Conservation (phyloP, 331 rosid genomes). For the Stylosanthes scabra region DNA sequence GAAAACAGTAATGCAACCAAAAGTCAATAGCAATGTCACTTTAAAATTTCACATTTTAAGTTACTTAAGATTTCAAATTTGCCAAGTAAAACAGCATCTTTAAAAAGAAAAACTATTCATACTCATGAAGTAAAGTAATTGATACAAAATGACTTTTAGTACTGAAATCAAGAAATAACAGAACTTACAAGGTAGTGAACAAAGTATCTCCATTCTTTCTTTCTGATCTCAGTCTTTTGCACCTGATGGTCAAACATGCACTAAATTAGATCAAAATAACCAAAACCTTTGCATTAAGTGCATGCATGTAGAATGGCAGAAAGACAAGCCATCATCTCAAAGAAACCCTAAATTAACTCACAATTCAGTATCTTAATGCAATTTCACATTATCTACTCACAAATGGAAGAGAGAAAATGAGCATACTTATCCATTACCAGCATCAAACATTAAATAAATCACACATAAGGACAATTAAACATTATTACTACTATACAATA, state of each 20-base stretch:
- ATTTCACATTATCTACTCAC: neutral
- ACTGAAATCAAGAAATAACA: slow-evolving; percentile 13
- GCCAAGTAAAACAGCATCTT: slow-evolving; percentile 12
- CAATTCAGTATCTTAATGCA: slow-evolving; percentile 11
- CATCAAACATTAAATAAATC: slow-evolving; percentile 26
- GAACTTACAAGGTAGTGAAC: slow-evolving; percentile 96
- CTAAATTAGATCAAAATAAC: slow-evolving; percentile 10
- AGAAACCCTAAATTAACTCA: slow-evolving; percentile 31
- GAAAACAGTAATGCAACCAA: slow-evolving; percentile 29
- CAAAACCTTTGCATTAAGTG: slow-evolving; percentile 1
- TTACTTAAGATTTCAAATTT: slow-evolving; percentile 19
- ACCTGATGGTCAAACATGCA: slow-evolving; percentile 58
- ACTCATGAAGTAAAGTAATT: neutral
- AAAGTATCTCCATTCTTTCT: slow-evolving; percentile 91
- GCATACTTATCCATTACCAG: neutral
- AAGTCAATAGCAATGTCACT: slow-evolving; percentile 46
- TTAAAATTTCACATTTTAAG: slow-evolving; percentile 22
- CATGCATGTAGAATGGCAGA: neutral
- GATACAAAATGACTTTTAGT: neutral
- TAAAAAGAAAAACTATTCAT: slow-evolving; percentile 20
- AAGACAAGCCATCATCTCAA: neutral
- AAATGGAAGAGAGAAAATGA: neutral
- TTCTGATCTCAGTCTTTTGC: slow-evolving; percentile 83
- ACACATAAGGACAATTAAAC: neutral
- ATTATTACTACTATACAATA: too few relatives aligned